A percentile compares a stretch with the other conserved stretches of the same genome.
These are phyloP conservation scores for Ustilago trichophora DNA, from an alignment of 1,284 basidiomycete species.

Conservation along the genomic window DNA sequence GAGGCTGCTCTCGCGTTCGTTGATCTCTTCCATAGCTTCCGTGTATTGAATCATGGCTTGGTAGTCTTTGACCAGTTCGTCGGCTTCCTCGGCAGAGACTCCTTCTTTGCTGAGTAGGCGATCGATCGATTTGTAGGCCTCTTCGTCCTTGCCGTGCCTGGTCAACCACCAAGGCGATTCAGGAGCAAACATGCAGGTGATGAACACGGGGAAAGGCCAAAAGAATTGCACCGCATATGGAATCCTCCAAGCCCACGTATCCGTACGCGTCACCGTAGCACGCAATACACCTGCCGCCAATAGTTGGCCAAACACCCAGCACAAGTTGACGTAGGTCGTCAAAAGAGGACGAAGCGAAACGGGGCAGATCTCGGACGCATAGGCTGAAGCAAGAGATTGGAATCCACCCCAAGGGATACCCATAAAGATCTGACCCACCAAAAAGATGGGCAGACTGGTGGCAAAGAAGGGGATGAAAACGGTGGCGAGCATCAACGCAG, in stretches of 20 bases:
- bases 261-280: slow-evolving; percentile 57
- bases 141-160: slow-evolving; percentile 68
- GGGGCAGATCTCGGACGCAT: slow-evolving; percentile 70
- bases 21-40: slow-evolving; percentile 68
- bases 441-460: slow-evolving; percentile 64
- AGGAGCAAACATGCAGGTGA: slow-evolving; percentile 63
- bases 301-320: slow-evolving; percentile 68
- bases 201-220: slow-evolving; percentile 64
- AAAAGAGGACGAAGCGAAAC: slow-evolving; percentile 69
- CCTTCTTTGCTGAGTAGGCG: slow-evolving; percentile 60
- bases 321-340: slow-evolving; percentile 70
- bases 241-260: slow-evolving; percentile 66
- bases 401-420: slow-evolving; percentile 69
- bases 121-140: slow-evolving; percentile 68
- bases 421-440: slow-evolving; percentile 66
- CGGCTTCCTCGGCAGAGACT: slow-evolving; percentile 63
- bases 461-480: slow-evolving; percentile 68
- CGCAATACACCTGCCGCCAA: slow-evolving; percentile 69
- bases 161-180: slow-evolving; percentile 70
- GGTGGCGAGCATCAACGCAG: slow-evolving; percentile 58
- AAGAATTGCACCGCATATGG: slow-evolving; percentile 69
- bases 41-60: slow-evolving; percentile 69
- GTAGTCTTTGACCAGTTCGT: slow-evolving; percentile 68
- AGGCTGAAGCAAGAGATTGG: slow-evolving; percentile 69
- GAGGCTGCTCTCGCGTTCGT: slow-evolving; percentile 66